These are phyloP conservation scores for Xerocomellus chrysenteron DNA, from an alignment of 768 basidiomycete genomes.

Conservation along the genomic window DNA sequence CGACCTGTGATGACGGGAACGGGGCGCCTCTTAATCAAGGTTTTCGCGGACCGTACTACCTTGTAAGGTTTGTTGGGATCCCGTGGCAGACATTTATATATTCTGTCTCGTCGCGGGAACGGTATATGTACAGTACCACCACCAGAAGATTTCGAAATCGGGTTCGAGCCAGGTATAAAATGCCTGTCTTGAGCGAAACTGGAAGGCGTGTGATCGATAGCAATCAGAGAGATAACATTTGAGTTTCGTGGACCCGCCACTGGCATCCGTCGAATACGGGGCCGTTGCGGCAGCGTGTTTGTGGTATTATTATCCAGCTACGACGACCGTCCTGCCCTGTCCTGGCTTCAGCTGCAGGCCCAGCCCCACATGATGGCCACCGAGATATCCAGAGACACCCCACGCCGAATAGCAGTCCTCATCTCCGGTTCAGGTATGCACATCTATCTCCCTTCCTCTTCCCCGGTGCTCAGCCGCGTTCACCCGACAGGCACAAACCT, in stretches of 20 bases:
- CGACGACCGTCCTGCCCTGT: constrained; percentile 6
- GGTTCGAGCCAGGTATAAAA: not conserved
- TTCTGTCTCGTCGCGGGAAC: not conserved
- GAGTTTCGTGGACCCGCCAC: not conserved
- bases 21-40: not conserved
- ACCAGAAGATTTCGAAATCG: not conserved
- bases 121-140: not conserved
- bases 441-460: not conserved
- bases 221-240: not conserved
- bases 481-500: constrained; percentile 78
- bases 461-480: not conserved
- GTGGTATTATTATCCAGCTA: not conserved
- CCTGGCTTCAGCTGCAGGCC: not conserved
- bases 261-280: not conserved
- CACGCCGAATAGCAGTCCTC: constrained; percentile 36
- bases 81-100: not conserved
- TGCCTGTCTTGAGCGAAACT: not conserved
- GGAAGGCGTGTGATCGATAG: not conserved
- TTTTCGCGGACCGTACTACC: not conserved
- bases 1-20: not conserved
- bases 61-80: not conserved
- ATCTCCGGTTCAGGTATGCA: constrained; percentile 63
- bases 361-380: constrained; percentile 1
- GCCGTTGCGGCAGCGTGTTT: not conserved
- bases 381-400: not conserved